Base-by-base conservation (phyloP, 2,329 filamentous ascomycete species). In the Pestalotiopsis sp. region DNA sequence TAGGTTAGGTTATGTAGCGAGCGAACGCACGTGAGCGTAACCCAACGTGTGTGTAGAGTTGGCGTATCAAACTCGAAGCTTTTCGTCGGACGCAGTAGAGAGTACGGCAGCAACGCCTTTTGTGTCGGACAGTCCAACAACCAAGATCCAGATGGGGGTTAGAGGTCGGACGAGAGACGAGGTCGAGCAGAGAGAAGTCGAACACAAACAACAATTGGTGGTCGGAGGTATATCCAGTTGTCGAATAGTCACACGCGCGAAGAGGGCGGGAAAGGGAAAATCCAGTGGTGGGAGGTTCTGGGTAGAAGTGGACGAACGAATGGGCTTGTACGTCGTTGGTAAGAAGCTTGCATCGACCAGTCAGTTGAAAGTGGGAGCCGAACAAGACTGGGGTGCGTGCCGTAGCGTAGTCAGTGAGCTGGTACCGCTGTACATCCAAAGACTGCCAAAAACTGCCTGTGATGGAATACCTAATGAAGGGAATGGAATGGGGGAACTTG, bases 231-330 rank as follows among this genome's bases (percentile, higher is more conserved):
- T 66, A 39, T 59, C 64, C 39, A 52, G 17, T 17, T 52, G 14
- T 41, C 27, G 23, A n/a, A 31, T n/a, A 23, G 64, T 59, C 12
- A 60, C 64, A 66, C 52, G 27, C 52, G 27, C 56, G 56, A 60
- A 36, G 64, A 60, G 64, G 64, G 64, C 57, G 64, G 64, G 64
- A 66, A 66, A 59, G 57, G 45, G 20, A 66, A 66, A 66, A 66
- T 17, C n/a, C 36, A 66, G 52, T 66, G 64, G 64, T 66, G 64
- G 64, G 56, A 66, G 27, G 31, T n/a, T 49, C 56, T 59, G 64
- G 64, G 52, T 66, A 60, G 64, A 66, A 38, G 64, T 66, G 64
- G 27, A 60, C 41, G 64, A 23, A n/a, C 25, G 64, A 20, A 20
- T 17, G 20, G 36, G 27, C 36, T 36, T 25, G 57, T 59, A 52